Evolutionary conservation across 768 basidiomycete genomes (phyloP), one percentile per base, ranked within the genome.

Genomic region (Chalciporus pseudorubinellus): DNA sequence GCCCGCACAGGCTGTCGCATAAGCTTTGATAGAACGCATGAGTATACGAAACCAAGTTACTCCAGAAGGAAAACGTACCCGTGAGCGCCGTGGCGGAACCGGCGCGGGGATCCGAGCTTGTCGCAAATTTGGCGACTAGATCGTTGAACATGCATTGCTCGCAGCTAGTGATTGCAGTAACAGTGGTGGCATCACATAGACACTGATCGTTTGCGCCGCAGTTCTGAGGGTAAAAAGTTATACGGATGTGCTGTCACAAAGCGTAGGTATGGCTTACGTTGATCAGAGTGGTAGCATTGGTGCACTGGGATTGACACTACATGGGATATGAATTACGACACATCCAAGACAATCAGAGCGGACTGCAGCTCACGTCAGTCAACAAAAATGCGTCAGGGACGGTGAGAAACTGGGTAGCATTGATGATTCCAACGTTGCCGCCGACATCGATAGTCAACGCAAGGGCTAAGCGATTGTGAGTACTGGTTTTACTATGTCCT

Each of bases 141-240:
- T 71, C 70, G 38, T 68, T 64, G 61, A 85, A 83, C 76, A 85
- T 78, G 73, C 87, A 90, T 59, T 83, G 80, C 65, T 90, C 78
- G 69, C 87, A 87, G 29, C 59, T 44, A 2, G 73, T 67, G 49
- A 90, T 66, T 1, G 69, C 57, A 1, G 64, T 50, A 28, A 81
- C 73, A 3, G 77, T 77, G 8, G 52, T 61, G 13, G 67, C 52
- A 16, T 52, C 59, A 72, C 88, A 90, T 21, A 87, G 73, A 63
- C 87, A 89, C 18, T 55, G 52, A 29, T 77, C 66, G 55, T 80
- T 55, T 10, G 53, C 70, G 16, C 64, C 63, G 66, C 87, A 87
- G 20, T 59, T 66, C 61, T 75, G 52, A 36, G 20, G 58, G 16
- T 72, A 67, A 13, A 39, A 19, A 12, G 56, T 61, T 60, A 51